These are phyloP conservation scores for Cryphonectria nitschkei DNA, from an alignment of 2,329 filamentous ascomycete genomes.

Conservation along the genomic window DNA sequence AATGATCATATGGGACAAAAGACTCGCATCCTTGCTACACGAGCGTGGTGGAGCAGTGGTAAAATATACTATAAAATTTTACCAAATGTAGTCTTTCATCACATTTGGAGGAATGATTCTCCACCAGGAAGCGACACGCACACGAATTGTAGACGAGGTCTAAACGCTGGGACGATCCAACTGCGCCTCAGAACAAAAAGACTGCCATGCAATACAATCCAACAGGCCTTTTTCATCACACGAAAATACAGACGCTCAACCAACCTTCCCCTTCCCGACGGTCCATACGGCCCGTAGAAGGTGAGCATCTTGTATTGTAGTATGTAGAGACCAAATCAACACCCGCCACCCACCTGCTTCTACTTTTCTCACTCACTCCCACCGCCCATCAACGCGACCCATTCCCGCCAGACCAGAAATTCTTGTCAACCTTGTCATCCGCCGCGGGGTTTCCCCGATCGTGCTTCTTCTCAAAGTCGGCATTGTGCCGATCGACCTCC, in stretches of 20 bases:
- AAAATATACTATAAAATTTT: background rate
- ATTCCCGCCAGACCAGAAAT: conserved; percentile 47
- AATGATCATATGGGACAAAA: background rate
- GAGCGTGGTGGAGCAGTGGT: background rate
- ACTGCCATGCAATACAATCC: background rate
- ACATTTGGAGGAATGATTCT: background rate
- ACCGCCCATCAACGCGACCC: background rate
- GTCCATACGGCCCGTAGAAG: background rate
- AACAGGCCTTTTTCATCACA: background rate
- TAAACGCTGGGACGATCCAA: background rate
- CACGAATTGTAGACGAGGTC: background rate
- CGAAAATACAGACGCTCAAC: background rate
- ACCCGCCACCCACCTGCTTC: conserved; percentile 29
- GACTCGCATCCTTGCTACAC: background rate
- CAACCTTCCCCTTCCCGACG: background rate
- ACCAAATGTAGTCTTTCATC: background rate
- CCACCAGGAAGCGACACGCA: background rate
- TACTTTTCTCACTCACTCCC: conserved; percentile 37
- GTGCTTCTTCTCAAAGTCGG: conserved; percentile 59
- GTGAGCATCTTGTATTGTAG: background rate
- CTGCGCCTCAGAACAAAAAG: background rate
- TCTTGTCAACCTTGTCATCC: conserved; percentile 57
- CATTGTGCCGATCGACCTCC: conserved; percentile 63
- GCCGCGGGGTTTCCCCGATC: conserved; percentile 47
- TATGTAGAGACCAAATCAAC: background rate